Base-by-base conservation (phyloP, 108 stramenopile species). In the Skeletonema potamos region DNA sequence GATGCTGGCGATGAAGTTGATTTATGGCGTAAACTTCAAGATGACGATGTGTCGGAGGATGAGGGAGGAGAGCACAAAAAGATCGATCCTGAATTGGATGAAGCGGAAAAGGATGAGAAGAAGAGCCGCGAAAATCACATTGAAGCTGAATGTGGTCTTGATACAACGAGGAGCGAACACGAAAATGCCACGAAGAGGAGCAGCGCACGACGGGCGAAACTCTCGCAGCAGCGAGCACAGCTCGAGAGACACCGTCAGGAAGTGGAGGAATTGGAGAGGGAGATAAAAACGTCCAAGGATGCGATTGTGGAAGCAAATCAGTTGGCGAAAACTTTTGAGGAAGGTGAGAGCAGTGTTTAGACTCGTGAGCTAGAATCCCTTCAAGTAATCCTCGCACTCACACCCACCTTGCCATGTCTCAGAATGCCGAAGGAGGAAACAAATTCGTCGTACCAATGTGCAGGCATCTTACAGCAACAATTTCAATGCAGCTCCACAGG, bases 181-280 rank as follows among this genome's bases (percentile, higher is more conserved):
- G 71, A 79, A 18, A 71, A 66, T 33, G 77, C 70, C 3, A 44
- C 62, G 9, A 59, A 48, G 17, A 66, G 58, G 43, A 62, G 70
- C 54, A 72, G 72, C 68, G 70, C 58, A 10, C 70, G 77, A 6
- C 67, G 67, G 27, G 54, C 56, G 48, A 71, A 71, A 48, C 54
- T 79, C 39, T 68, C 65, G 34, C 77, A 79, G 66, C 77, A 79
- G 37, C 59, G 77, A 18, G 71, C 77, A 15, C 77, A 79, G 43
- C 71, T 79, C 32, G 70, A 67, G 41, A 70, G 77, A 10, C 78
- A 79, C 54, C 58, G 78, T 28, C 57, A 54, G 34, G 78, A 79
- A 63, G 72, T 79, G 61, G 62, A 58, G 54, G 62, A 79, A 27
- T 28, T 79, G 71, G 72, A 79, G 54, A 67, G 56, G 18, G 72